A percentile compares a stretch with the other conserved stretches of the same genome.
phyloP scores from a whole-genome alignment of 2,329 filamentous ascomycete species.

The Neofusicoccum cordaticola region DNA sequence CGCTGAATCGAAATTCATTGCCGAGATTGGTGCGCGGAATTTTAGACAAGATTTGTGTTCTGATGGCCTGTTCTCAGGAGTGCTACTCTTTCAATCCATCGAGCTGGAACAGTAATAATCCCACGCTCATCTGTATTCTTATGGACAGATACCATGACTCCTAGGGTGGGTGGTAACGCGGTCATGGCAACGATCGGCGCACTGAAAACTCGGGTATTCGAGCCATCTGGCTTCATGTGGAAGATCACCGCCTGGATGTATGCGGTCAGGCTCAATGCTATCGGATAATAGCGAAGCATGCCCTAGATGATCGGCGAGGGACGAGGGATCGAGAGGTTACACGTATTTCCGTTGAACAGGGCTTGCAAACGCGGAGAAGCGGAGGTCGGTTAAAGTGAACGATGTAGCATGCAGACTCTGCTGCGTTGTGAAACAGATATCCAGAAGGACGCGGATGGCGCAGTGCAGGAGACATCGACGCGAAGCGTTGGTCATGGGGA shows the following conservation, averaged over 20 bases:
- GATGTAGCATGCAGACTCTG: neutral
- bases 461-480: neutral
- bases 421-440: neutral
- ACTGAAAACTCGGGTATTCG: neutral
- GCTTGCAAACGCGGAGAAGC: neutral
- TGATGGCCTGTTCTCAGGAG: no score
- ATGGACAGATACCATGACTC: neutral
- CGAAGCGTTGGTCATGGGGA: neutral
- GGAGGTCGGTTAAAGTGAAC: neutral
- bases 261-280: neutral
- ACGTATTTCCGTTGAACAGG: constrained; percentile 4
- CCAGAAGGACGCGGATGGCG: neutral
- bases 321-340: constrained; percentile 2
- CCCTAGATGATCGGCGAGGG: neutral
- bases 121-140: neutral
- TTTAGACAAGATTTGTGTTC: no score
- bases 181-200: neutral
- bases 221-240: neutral
- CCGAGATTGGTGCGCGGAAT: neutral
- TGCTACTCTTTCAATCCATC: neutral
- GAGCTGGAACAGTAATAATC: neutral
- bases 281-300: neutral
- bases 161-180: neutral
- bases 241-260: neutral
- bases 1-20: neutral